Evolutionary conservation across 192 early-diverging fungal species (phyloP), one percentile per base, ranked within the genome.

Genomic region (Gamsiella multidivaricata): DNA sequence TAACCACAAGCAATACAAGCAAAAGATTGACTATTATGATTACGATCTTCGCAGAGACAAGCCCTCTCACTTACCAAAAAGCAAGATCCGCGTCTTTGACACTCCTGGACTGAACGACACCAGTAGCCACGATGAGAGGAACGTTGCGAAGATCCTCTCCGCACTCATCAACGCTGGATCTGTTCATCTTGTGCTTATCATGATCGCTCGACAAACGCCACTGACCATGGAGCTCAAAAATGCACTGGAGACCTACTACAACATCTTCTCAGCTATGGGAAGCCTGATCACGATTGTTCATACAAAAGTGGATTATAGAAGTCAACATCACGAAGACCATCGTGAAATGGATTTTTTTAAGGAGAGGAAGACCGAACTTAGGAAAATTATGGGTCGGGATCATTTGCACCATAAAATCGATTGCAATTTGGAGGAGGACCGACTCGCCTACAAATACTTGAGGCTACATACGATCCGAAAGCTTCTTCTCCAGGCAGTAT

Each of bases 101-200:
- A 63, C 61, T 11, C 61, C 61, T n/a, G 61, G 61, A 41, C 50
- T 63, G 10, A 50, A 63, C 3, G 61, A 63, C 20, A 63, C 49
- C 33, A 63, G 41, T 26, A 5, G 23, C 17, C 15, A 63, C 9
- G 61, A 63, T 36, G 61, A 50, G 33, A 39, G 14, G 8, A 63
- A 63, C 28, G 43, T 63, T 14, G 18, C 61, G 15, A 52, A 37
- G 34, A 63, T 63, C 23, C 50, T 63, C 12, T 28, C 46, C 2
- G 2, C 49, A 0, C 49, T 63, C n/a, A 39, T 34, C 15, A 53
- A 51, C 15, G 50, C n/a, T 12, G 49, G 31, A 3, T 33, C n/a
- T 25, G 20, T 53, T 18, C 61, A 63, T 39, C 61, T 63, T 43
- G 50, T 63, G 29, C 61, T 63, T 14, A 53, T 64, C 22, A 64